A percentile compares a stretch with the other conserved stretches of the same genome.
Conservation (phyloP, 2,329 filamentous ascomycete species). For the Verticillium tricorpus region DNA sequence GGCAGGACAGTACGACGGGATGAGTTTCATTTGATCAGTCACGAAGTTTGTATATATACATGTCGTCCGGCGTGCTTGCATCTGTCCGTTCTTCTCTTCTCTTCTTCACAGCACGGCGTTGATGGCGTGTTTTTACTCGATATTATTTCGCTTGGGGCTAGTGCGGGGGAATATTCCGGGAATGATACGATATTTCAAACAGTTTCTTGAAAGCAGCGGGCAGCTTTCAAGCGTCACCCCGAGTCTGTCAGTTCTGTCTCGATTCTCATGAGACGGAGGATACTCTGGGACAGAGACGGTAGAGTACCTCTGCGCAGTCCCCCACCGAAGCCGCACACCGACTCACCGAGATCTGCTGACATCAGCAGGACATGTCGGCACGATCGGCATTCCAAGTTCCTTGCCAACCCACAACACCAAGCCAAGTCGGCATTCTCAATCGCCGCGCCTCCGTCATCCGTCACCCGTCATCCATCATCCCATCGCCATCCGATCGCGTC, state of each 20-base stretch:
- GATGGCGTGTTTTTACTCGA: not conserved
- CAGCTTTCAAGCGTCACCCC: no score
- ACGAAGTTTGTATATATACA: not conserved
- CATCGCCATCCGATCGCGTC: conserved; percentile 5
- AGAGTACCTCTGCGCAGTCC: no score
- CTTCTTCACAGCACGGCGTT: not conserved
- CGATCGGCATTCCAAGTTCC: conserved; percentile 4
- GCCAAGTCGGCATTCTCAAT: conserved; percentile 9
- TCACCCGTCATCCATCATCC: not conserved
- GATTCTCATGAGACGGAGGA: no score
- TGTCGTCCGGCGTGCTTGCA: not conserved
- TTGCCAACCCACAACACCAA: conserved; percentile 1
- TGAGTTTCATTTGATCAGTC: not conserved
- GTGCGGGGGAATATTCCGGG: not conserved
- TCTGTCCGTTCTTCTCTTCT: not conserved
- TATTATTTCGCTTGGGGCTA: not conserved
- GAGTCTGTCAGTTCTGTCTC: no score
- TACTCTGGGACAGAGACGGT: no score
- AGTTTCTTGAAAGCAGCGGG: not conserved
- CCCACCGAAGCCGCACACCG: no score
- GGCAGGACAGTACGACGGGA: not conserved
- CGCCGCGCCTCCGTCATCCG: conserved; percentile 8
- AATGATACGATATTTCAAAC: not conserved
- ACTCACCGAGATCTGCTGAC: not conserved
- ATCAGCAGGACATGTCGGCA: conserved; percentile 3